Evolutionary conservation across 1,284 basidiomycete species (phyloP).

Genomic region (Ceratobasidium sp.): DNA sequence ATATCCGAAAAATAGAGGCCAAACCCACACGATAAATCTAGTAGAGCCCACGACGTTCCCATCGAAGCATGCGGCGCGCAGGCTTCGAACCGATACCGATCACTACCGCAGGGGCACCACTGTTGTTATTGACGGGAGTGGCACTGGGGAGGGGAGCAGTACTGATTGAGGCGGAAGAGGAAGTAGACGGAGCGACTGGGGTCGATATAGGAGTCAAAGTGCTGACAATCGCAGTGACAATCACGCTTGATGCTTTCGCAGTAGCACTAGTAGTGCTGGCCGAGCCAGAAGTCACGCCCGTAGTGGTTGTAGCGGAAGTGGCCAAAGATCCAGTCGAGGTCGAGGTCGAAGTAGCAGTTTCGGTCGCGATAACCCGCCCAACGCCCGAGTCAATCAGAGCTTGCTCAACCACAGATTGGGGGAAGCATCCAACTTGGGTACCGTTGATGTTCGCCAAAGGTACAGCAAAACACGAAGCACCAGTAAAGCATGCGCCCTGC

Average conservation of each 20-base stretch:
- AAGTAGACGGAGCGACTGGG: neutral
- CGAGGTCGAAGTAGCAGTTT: neutral
- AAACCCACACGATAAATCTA: neutral
- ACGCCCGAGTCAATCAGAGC: constrained; percentile 4
- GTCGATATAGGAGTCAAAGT: neutral
- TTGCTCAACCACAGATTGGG: constrained; percentile 6
- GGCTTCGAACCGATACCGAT: constrained; percentile 11
- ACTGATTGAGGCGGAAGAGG: neutral
- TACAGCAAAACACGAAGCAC: constrained; percentile 18
- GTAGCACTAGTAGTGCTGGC: neutral
- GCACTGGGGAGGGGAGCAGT: neutral
- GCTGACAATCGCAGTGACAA: neutral
- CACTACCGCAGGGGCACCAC: constrained; percentile 9
- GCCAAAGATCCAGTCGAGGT: neutral
- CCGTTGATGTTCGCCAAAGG: constrained; percentile 18
- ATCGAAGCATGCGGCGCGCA: constrained; percentile 31
- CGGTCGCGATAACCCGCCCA: neutral
- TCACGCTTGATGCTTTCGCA: neutral
- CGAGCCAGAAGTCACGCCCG: neutral
- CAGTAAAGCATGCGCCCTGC: constrained; percentile 13
- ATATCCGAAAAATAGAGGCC: neutral
- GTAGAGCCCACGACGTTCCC: constrained; percentile 19
- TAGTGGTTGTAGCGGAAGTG: too few species aligned
- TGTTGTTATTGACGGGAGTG: neutral
- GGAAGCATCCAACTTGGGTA: constrained; percentile 27